Percentiles rank a stretch among this genome's conserved stretches.
These are phyloP conservation scores for Tilletia horrida DNA, from an alignment of 1,284 basidiomycete genomes.

Conservation along the genomic window DNA sequence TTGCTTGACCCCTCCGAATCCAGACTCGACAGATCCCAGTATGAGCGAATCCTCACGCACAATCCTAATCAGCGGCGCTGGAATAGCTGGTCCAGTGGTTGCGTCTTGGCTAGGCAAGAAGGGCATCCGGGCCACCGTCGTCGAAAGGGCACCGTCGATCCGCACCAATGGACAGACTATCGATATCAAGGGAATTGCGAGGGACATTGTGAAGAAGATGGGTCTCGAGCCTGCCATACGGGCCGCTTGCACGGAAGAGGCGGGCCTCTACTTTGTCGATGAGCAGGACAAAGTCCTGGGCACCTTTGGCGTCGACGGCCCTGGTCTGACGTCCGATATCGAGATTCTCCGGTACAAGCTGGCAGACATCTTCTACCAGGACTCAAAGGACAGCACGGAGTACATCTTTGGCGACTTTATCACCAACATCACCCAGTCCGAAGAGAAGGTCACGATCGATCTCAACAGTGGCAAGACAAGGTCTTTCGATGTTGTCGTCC, in stretches of 20 bases:
- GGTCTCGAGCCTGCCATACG: constrained; percentile 37
- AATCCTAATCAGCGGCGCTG: constrained; percentile 55
- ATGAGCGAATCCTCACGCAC: background rate
- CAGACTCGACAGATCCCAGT: no score
- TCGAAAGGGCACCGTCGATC: constrained; percentile 51
- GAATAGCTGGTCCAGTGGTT: constrained; percentile 54
- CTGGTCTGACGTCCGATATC: constrained; percentile 27
- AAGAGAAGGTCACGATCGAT: constrained; percentile 22
- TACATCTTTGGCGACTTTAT: constrained; percentile 31
- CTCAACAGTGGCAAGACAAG: constrained; percentile 23
- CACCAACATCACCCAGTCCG: constrained; percentile 24
- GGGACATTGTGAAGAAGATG: constrained; percentile 51
- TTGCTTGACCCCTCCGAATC: no score
- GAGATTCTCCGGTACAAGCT: constrained; percentile 41
- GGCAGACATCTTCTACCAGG: constrained; percentile 28
- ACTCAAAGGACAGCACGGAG: constrained; percentile 23
- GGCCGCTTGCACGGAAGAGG: constrained; percentile 46
- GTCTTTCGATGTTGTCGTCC: constrained; percentile 32
- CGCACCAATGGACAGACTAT: constrained; percentile 53
- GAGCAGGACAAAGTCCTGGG: constrained; percentile 31
- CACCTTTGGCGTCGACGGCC: constrained; percentile 29
- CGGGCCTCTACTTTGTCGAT: constrained; percentile 45
- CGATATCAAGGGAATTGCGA: constrained; percentile 46
- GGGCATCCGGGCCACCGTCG: constrained; percentile 48
- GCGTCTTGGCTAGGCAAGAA: constrained; percentile 48